Conservation (phyloP, 495 filamentous ascomycete genomes). For the Aspergillus ostianus region DNA sequence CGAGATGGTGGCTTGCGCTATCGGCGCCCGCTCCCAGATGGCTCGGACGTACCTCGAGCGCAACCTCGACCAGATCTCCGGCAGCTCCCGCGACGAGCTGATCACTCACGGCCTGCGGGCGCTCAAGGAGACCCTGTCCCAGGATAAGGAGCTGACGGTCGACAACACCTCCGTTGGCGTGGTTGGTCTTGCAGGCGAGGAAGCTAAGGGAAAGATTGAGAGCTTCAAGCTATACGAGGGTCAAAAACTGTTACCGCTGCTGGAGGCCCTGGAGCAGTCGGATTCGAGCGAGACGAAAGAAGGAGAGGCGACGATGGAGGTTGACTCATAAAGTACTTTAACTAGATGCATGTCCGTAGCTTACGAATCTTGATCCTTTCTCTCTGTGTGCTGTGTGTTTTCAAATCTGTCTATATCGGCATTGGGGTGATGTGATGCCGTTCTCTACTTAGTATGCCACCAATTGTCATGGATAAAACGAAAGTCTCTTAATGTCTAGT, state of each 20-base stretch:
- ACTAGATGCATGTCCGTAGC: conserved; percentile 35
- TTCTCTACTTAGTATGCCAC: neutral
- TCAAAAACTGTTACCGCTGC: conserved; percentile 66
- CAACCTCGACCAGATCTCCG: conserved; percentile 77
- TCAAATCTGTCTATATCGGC: neutral
- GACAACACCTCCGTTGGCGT: conserved; percentile 93
- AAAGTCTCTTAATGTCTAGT: neutral
- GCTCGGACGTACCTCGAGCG: conserved; percentile 94
- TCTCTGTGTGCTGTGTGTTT: neutral
- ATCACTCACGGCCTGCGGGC: conserved; percentile 86
- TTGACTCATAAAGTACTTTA: conserved; percentile 59
- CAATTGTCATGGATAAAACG: neutral
- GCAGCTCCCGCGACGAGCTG: conserved; percentile 74
- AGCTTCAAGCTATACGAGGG: conserved; percentile 93
- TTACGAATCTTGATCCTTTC: conserved; percentile 30
- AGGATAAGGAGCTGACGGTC: conserved; percentile 95
- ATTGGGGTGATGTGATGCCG: neutral
- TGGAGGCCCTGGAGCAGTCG: conserved; percentile 69
- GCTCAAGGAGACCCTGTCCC: conserved; percentile 90
- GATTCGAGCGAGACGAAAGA: conserved; percentile 64
- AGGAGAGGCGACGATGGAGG: conserved; percentile 71
- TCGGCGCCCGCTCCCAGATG: conserved; percentile 95
- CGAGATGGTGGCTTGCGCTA: conserved; percentile 93
- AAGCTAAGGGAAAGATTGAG: conserved; percentile 56
- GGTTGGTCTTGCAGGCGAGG: conserved; percentile 60